Percentiles rank a stretch among this genome's conserved stretches.
Conservation (phyloP, 257 asterid species). For the Solanum bulbocastanum region DNA sequence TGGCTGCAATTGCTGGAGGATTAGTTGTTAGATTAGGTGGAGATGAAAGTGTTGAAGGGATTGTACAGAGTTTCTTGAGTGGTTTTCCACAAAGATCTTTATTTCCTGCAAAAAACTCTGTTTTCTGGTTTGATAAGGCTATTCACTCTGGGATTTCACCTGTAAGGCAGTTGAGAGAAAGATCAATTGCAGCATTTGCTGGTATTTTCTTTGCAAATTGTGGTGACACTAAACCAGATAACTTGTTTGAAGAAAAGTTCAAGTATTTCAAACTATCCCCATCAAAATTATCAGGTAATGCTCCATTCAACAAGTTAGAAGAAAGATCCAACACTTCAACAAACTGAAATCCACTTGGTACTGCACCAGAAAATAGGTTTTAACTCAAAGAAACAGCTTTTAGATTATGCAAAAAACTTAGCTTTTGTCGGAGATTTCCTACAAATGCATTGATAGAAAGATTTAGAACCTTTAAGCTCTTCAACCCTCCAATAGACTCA, state of each 20-base stretch:
- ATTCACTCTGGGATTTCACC: conserved; percentile 39
- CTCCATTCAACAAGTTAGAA: conserved; percentile 49
- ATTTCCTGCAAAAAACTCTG: conserved; percentile 62
- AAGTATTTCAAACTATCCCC: conserved; percentile 52
- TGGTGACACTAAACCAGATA: conserved; percentile 50
- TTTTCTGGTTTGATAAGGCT: conserved; percentile 48
- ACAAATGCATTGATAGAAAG: conserved; percentile 46
- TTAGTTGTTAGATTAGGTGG: conserved; percentile 42
- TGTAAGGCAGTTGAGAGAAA: conserved; percentile 60
- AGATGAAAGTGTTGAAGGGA: conserved; percentile 56
- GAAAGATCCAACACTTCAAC: conserved; percentile 53
- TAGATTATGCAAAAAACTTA: conserved; percentile 24
- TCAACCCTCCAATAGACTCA: conserved; percentile 2
- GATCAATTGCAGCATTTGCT: conserved; percentile 51
- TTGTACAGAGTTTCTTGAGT: conserved; percentile 41
- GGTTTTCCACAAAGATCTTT: conserved; percentile 70
- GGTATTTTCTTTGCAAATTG: conserved; percentile 45
- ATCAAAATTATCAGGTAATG: conserved; percentile 57
- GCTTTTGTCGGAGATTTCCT: conserved; percentile 40
- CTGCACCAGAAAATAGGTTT: conserved; percentile 38
- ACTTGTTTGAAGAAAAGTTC: conserved; percentile 68
- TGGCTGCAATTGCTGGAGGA: conserved; percentile 78
- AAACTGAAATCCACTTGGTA: conserved; percentile 37
- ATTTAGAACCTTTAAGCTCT: conserved; percentile 32
- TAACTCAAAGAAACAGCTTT: conserved; percentile 44